A percentile compares a stretch with the other conserved stretches of the same genome.
These are phyloP conservation scores for Rhizophora mangle DNA, from an alignment of 345 rosid genomes.

Conservation along the genomic window DNA sequence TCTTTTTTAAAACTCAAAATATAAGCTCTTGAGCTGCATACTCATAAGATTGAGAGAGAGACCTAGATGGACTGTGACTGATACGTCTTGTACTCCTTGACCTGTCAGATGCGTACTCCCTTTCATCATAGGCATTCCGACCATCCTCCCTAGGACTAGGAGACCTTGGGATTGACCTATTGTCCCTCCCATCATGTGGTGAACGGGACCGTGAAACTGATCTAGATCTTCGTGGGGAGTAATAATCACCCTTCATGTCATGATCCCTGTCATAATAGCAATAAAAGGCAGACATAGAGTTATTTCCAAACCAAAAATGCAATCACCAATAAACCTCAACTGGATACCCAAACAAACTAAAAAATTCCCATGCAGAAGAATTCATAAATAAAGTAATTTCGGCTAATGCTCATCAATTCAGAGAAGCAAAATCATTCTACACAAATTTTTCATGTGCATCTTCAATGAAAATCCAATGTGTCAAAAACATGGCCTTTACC, in stretches of 20 bases:
- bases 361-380: slow-evolving; percentile 5
- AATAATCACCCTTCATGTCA: slow-evolving; percentile 40
- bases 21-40: slow-evolving; percentile 17
- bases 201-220: slow-evolving; percentile 56
- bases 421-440: not conserved
- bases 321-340: slow-evolving; percentile 2
- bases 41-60: slow-evolving; percentile 54
- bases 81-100: slow-evolving; percentile 46
- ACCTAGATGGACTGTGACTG: slow-evolving; percentile 44
- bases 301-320: not conserved
- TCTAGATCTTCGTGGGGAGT: slow-evolving; percentile 49
- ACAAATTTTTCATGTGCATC: slow-evolving; percentile 22
- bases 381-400: slow-evolving; percentile 6
- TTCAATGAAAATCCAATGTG: slow-evolving; percentile 33
- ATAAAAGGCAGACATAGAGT: slow-evolving; percentile 13
- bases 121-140: slow-evolving; percentile 38
- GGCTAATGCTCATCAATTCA: slow-evolving; percentile 1
- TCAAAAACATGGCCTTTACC: slow-evolving; percentile 50
- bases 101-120: slow-evolving; percentile 36
- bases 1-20: not conserved
- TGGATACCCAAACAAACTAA: slow-evolving; percentile 2
- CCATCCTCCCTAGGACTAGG: slow-evolving; percentile 49
- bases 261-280: slow-evolving; percentile 40
- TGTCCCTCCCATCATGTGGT: slow-evolving; percentile 43
- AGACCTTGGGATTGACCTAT: slow-evolving; percentile 39